phyloP scores from a whole-genome alignment of 169 alveolate genomes.

The Plasmodium gonderi region DNA sequence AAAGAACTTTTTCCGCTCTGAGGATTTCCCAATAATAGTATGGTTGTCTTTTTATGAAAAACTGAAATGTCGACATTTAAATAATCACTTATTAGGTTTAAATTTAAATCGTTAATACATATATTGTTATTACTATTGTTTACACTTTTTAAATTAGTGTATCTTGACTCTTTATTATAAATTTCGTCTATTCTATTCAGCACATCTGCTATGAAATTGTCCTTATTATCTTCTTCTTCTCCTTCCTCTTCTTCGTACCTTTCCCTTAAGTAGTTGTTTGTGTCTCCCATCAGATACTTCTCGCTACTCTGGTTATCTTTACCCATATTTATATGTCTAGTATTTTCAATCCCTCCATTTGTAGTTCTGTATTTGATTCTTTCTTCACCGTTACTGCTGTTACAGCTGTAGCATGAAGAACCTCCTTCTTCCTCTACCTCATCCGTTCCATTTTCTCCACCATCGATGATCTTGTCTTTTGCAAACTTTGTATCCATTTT shows the following conservation, averaged over 20 bases:
- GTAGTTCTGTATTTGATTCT: background rate
- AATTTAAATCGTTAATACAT: conserved; percentile 44
- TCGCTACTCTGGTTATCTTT: background rate
- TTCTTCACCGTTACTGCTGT: background rate
- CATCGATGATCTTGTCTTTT: background rate
- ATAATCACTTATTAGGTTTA: conserved; percentile 58
- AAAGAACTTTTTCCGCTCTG: conserved; percentile 69
- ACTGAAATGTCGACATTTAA: conserved; percentile 67
- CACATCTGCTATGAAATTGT: conserved; percentile 14
- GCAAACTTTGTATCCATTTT: background rate
- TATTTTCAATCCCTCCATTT: background rate
- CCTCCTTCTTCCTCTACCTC: conserved; percentile 4
- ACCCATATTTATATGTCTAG: background rate
- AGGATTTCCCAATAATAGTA: conserved; percentile 18
- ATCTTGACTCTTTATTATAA: conserved; percentile 39
- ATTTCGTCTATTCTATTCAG: conserved; percentile 55
- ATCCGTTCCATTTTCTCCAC: too few species aligned
- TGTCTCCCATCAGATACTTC: background rate
- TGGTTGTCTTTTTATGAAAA: conserved; percentile 51
- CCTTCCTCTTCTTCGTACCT: conserved; percentile 5
- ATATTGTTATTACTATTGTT: conserved; percentile 41
- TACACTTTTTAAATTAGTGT: conserved; percentile 36
- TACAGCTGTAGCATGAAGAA: background rate
- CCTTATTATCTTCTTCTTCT: conserved; percentile 21
- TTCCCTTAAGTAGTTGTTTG: background rate